A percentile compares a stretch with the other conserved stretches of the same genome.
Conservation (phyloP, 768 basidiomycete species). For the Clitopilus passeckerianus region DNA sequence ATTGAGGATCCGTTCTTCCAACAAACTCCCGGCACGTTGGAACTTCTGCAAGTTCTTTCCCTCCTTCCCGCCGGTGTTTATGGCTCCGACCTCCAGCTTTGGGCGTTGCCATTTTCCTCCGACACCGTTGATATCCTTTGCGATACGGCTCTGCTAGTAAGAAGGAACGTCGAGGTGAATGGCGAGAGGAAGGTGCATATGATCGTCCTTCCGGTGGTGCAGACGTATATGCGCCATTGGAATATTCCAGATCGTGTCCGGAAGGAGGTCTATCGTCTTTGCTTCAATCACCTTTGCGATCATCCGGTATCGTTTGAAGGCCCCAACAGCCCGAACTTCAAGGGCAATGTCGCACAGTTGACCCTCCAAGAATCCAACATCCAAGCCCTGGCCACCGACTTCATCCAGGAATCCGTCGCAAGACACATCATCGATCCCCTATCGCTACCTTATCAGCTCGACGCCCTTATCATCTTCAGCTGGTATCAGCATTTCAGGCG, state of each 20-base stretch:
- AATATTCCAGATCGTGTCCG: conserved; percentile 3
- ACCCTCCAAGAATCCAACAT: conserved; percentile 10
- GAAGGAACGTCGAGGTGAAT: neutral
- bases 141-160: neutral
- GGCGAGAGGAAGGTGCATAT: neutral
- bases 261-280: conserved; percentile 6
- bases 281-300: conserved; percentile 7
- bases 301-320: conserved; percentile 1
- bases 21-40: neutral
- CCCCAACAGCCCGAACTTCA: conserved; percentile 7
- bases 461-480: conserved; percentile 12
- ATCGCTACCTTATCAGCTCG: neutral
- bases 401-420: neutral
- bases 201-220: conserved; percentile 14
- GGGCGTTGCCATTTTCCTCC: neutral
- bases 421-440: neutral
- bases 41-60: neutral
- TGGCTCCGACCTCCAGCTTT: neutral
- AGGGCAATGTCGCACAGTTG: neutral
- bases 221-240: conserved; percentile 10
- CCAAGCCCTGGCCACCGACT: conserved; percentile 10
- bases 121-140: neutral
- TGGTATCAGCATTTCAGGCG: conserved; percentile 9
- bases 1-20: neutral
- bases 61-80: neutral